These are phyloP conservation scores for Puccinia polysora DNA, from an alignment of 1,284 basidiomycete genomes.

Conservation along the genomic window DNA sequence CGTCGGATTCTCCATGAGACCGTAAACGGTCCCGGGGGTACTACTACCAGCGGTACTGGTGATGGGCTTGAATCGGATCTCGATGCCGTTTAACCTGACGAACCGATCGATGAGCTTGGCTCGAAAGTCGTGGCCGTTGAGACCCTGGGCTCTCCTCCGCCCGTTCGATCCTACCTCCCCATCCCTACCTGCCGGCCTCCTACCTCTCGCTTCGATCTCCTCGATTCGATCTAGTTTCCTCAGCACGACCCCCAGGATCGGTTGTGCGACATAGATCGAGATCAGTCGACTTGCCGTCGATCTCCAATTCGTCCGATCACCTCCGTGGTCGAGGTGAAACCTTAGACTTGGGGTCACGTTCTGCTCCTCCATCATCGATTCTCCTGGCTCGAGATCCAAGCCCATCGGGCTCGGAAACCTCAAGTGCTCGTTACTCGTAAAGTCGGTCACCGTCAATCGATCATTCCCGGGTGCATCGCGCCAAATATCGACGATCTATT, in stretches of 20 bases:
- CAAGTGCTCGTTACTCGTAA: neutral
- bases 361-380: neutral
- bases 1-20: constrained; percentile 11
- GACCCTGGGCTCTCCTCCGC: too few relatives aligned
- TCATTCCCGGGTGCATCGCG: constrained; percentile 1
- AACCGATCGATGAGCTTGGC: neutral
- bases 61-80: too few relatives aligned
- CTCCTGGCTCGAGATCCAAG: neutral
- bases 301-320: neutral
- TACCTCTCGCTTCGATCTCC: too few relatives aligned
- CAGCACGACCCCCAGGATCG: constrained; percentile 19
- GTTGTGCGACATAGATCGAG: constrained; percentile 15
- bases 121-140: neutral
- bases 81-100: neutral
- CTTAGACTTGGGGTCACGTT: neutral
- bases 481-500: constrained; percentile 32
- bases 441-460: constrained; percentile 35
- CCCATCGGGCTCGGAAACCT: neutral
- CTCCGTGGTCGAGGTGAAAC: neutral
- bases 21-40: neutral
- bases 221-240: too few relatives aligned
- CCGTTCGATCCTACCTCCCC: neutral
- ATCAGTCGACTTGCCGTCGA: constrained; percentile 6
- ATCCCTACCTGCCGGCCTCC: neutral
- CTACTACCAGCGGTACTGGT: neutral